Percentiles rank a stretch among this genome's conserved stretches.
Conservation (phyloP, 1,284 basidiomycete species). For the Tausonia pullulans region DNA sequence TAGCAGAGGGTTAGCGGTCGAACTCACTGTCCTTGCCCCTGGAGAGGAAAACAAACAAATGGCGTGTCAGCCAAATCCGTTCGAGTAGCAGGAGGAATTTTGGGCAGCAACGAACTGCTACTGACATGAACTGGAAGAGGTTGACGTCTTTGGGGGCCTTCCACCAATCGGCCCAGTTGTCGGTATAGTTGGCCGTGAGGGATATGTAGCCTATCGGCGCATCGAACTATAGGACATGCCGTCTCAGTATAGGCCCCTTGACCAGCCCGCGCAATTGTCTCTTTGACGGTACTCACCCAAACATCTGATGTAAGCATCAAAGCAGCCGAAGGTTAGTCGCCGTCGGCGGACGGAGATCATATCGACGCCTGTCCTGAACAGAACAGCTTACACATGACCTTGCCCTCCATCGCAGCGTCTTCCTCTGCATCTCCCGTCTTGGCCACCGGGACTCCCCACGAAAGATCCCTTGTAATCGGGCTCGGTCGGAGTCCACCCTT, state of each 20-base stretch:
- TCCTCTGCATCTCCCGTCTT: slow-evolving; percentile 54
- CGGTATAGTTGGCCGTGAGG: slow-evolving; percentile 91
- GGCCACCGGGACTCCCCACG: slow-evolving; percentile 93
- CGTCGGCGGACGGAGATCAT: not conserved
- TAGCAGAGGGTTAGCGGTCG: too few species aligned
- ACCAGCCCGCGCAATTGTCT: not conserved
- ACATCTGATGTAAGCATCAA: slow-evolving; percentile 46
- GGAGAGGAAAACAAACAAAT: not conserved
- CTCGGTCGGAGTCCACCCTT: slow-evolving; percentile 78
- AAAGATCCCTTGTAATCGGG: slow-evolving; percentile 85
- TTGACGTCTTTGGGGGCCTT: slow-evolving; percentile 82
- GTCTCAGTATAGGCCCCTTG: not conserved
- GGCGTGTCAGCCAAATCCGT: too few species aligned
- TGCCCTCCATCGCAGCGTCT: slow-evolving; percentile 74
- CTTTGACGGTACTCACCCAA: slow-evolving; percentile 48
- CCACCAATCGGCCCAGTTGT: slow-evolving; percentile 98
- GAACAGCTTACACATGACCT: slow-evolving; percentile 75
- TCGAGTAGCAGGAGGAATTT: too few species aligned
- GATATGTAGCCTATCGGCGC: slow-evolving; percentile 95
- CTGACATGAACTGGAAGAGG: slow-evolving; percentile 90
- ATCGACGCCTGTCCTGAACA: slow-evolving; percentile 22
- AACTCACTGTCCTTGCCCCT: slow-evolving; percentile 63
- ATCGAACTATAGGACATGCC: slow-evolving; percentile 59
- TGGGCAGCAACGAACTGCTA: not conserved
- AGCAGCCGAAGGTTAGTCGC: too few species aligned